phyloP scores from a whole-genome alignment of 2,329 filamentous ascomycete species.

The Cercospora citrullina region DNA sequence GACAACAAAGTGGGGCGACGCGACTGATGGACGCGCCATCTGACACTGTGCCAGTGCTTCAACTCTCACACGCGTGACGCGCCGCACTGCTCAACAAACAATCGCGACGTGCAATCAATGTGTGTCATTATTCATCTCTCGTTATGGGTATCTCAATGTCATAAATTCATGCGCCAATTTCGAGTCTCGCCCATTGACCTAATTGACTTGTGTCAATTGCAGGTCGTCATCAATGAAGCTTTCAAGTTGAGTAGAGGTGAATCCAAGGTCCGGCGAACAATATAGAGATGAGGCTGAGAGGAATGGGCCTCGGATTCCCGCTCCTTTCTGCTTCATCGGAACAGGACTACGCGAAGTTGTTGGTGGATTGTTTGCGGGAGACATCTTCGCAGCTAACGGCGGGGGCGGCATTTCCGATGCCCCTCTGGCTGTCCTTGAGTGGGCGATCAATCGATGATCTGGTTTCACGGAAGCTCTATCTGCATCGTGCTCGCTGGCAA shows the following conservation, averaged over 20 bases:
- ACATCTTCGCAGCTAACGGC: conserved; percentile 5
- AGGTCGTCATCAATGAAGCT: conserved; percentile 39
- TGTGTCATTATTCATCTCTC: neutral
- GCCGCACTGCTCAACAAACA: neutral
- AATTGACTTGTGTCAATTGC: conserved; percentile 36
- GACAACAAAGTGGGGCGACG: too few species aligned
- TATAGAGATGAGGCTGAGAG: conserved; percentile 26
- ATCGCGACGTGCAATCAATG: neutral
- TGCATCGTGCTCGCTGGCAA: conserved; percentile 5
- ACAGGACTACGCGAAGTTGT: neutral
- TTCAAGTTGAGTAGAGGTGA: conserved; percentile 39
- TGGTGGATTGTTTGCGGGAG: neutral
- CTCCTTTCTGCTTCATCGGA: conserved; percentile 8
- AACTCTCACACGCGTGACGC: too few species aligned
- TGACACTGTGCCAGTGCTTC: too few species aligned
- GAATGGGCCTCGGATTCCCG: conserved; percentile 23
- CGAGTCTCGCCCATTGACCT: neutral
- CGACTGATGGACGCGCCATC: too few species aligned
- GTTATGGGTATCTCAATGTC: neutral
- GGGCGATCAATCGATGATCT: neutral
- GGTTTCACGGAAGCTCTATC: neutral
- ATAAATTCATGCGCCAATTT: neutral
- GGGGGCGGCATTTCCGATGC: conserved; percentile 9
- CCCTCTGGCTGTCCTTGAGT: neutral
- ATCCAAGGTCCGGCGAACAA: conserved; percentile 29